Evolutionary conservation across 305 asterid species (phyloP).

Genomic region (Fraxinus ornus): DNA sequence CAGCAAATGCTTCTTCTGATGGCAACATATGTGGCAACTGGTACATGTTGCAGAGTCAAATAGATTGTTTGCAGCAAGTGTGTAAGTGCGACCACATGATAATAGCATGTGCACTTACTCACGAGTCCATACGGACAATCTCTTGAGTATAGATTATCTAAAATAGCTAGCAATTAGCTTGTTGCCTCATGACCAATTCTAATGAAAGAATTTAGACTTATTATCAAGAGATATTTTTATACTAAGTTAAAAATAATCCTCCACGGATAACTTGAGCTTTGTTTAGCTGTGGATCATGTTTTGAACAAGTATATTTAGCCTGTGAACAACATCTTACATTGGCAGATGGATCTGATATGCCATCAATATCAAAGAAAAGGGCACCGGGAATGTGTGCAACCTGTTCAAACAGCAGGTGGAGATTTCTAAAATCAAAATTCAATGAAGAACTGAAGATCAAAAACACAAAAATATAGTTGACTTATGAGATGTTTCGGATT

Average conservation of each 20-base stretch:
- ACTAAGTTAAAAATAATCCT: slow-evolving; percentile 1
- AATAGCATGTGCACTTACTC: neutral
- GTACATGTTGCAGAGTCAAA: neutral
- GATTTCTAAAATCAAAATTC: neutral
- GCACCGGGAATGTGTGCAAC: slow-evolving; percentile 98
- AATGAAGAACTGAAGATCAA: neutral
- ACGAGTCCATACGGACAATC: neutral
- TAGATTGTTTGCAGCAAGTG: slow-evolving; percentile 10
- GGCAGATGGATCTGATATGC: slow-evolving; percentile 69
- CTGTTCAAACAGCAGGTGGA: slow-evolving; percentile 37
- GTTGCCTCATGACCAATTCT: neutral
- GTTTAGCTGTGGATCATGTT: neutral
- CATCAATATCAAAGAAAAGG: slow-evolving; percentile 90
- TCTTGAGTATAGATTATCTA: neutral
- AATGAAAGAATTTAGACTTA: neutral
- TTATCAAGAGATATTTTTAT: slow-evolving; percentile 6
- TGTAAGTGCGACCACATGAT: slow-evolving; percentile 5
- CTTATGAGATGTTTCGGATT: neutral
- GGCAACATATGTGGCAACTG: slow-evolving; percentile 99
- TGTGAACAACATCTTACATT: slow-evolving; percentile 54
- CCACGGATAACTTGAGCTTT: neutral
- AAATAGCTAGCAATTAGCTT: neutral
- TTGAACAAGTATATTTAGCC: neutral
- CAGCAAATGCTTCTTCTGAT: slow-evolving; percentile 92
- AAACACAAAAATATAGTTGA: slow-evolving; percentile 2